Evolutionary conservation across 2,329 filamentous ascomycete genomes (phyloP).

Genomic region (Cryphonectria nitschkei): DNA sequence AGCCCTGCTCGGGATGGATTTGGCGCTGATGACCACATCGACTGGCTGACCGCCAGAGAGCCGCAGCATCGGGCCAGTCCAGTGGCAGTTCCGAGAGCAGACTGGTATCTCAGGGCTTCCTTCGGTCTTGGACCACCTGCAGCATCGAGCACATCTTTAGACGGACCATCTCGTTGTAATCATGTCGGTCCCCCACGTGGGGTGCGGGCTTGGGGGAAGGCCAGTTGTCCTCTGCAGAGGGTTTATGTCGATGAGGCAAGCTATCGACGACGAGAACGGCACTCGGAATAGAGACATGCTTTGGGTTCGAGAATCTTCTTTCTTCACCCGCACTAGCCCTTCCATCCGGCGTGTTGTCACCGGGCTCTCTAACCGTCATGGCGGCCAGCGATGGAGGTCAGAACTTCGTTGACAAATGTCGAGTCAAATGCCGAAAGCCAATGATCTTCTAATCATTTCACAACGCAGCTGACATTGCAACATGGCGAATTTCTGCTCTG

Average conservation of each 20-base stretch:
- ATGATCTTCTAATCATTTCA: background rate
- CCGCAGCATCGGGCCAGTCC: conserved; percentile 6
- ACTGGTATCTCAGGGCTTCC: background rate
- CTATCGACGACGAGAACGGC: background rate
- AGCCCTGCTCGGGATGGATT: background rate
- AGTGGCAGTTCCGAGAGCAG: background rate
- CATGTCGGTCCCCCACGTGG: background rate
- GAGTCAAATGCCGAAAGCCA: conserved; percentile 15
- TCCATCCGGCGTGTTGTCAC: background rate
- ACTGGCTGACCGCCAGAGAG: conserved; percentile 4
- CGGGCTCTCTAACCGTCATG: background rate
- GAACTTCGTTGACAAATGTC: background rate
- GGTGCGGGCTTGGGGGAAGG: background rate
- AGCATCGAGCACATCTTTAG: background rate
- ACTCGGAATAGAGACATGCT: background rate
- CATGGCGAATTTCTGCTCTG: conserved; percentile 1
- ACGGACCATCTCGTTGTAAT: background rate
- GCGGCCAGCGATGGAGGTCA: conserved; percentile 2
- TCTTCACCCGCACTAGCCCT: background rate
- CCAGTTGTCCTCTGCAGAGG: background rate
- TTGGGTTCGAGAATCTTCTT: background rate
- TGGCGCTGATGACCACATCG: background rate
- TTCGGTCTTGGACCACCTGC: background rate
- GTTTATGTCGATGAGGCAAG: background rate
- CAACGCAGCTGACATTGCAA: background rate